Evolutionary conservation across 176 grass and related monocot genomes (phyloP).

Genomic region (Oryza punctata): DNA sequence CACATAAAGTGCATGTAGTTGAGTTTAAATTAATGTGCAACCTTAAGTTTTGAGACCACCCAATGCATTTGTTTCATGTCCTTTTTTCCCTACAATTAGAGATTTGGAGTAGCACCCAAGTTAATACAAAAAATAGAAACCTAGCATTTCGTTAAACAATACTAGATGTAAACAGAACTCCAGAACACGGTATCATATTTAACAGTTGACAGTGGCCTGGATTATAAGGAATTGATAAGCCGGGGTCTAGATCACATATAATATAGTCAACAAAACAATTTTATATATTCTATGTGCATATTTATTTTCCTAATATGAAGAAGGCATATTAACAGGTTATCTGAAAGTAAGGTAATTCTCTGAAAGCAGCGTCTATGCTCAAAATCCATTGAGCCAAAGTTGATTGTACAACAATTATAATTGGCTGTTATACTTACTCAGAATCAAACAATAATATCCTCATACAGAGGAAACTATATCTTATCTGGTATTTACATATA

Average conservation of each 20-base stretch:
- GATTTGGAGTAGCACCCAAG: constrained; percentile 27
- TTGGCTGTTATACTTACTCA: not conserved
- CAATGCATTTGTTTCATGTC: constrained; percentile 6
- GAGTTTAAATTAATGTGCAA: constrained; percentile 21
- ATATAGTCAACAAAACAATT: not conserved
- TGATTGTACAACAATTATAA: not conserved
- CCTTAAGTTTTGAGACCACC: constrained; percentile 3
- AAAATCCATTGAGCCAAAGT: not conserved
- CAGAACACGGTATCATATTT: not conserved
- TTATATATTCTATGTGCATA: not conserved
- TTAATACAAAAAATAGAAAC: constrained; percentile 2
- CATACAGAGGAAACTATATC: not conserved
- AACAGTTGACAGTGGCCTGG: constrained; percentile 2
- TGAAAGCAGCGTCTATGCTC: constrained; percentile 11
- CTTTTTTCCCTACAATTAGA: not conserved
- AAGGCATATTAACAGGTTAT: not conserved
- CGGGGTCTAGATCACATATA: constrained; percentile 9
- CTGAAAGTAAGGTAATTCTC: constrained; percentile 16
- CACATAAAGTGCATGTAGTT: not conserved
- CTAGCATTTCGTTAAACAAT: not conserved
- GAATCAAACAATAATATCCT: not conserved
- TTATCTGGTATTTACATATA: too few relatives aligned
- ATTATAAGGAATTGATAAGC: constrained; percentile 5
- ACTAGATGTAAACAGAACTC: not conserved
- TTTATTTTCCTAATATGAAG: constrained; percentile 27